These are phyloP conservation scores for Paraphoma sp. DNA, from an alignment of 2,329 filamentous ascomycete species.

Conservation along the genomic window DNA sequence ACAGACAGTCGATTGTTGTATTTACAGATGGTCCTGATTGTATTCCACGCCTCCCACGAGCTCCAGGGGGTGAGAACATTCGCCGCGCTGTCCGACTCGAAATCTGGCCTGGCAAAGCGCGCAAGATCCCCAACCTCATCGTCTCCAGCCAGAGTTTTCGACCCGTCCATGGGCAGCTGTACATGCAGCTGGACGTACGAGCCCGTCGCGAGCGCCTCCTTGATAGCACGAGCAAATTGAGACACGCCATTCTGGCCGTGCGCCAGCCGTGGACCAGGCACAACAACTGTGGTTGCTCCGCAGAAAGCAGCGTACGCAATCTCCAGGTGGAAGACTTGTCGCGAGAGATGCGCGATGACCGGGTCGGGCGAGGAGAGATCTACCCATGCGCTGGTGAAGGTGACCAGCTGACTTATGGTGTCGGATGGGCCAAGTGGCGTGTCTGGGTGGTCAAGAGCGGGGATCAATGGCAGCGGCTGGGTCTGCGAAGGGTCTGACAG, in stretches of 20 bases:
- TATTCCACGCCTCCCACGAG: slow-evolving; percentile 93
- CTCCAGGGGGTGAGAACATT: slow-evolving; percentile 71
- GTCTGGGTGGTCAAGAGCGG: slow-evolving; percentile 79
- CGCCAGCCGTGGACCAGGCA: slow-evolving; percentile 77
- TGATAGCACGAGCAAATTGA: slow-evolving; percentile 83
- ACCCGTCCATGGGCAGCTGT: slow-evolving; percentile 82
- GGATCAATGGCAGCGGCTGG: slow-evolving; percentile 54
- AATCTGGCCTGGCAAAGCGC: slow-evolving; percentile 50
- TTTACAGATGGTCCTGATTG: slow-evolving; percentile 82
- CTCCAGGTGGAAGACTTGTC: slow-evolving; percentile 88
- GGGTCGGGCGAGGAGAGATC: slow-evolving; percentile 85
- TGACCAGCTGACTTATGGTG: slow-evolving; percentile 75
- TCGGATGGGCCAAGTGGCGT: slow-evolving; percentile 74
- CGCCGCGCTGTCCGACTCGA: slow-evolving; percentile 39
- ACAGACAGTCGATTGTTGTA: slow-evolving; percentile 83
- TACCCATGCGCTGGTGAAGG: slow-evolving; percentile 88
- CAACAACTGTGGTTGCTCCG: slow-evolving; percentile 81
- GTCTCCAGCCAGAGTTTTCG: slow-evolving; percentile 65
- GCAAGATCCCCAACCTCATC: slow-evolving; percentile 62
- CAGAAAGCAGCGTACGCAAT: slow-evolving; percentile 96
- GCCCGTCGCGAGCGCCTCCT: slow-evolving; percentile 77
- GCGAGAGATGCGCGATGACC: slow-evolving; percentile 82
- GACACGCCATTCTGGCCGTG: slow-evolving; percentile 64
- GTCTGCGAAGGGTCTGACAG: slow-evolving; percentile 52
- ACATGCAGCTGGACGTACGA: slow-evolving; percentile 81